phyloP scores from a whole-genome alignment of 139 green algal species.

The Picochlorum costavermella region DNA sequence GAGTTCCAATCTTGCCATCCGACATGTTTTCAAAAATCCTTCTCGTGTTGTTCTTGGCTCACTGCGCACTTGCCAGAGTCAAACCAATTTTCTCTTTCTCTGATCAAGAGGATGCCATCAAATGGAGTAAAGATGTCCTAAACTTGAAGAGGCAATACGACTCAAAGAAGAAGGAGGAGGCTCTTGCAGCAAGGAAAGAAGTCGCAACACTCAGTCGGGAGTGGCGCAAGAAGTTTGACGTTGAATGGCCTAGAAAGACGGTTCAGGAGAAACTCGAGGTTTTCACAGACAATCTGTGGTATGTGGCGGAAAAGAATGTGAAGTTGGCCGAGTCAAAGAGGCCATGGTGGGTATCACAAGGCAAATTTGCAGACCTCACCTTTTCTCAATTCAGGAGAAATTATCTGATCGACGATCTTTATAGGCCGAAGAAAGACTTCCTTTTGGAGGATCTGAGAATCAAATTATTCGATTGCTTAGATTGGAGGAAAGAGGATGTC shows the following conservation, averaged over 20 bases:
- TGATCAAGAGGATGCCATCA: not conserved
- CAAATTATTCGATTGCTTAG: not conserved
- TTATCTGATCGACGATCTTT: not conserved
- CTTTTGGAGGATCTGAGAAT: not conserved
- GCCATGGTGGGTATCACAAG: not conserved
- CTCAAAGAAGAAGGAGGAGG: not conserved
- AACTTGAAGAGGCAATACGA: not conserved
- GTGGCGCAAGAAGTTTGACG: not conserved
- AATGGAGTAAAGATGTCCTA: not conserved
- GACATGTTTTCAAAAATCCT: not conserved
- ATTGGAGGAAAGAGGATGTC: not conserved
- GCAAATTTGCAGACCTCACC: conserved; percentile 5
- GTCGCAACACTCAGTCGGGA: not conserved
- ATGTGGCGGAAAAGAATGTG: not conserved
- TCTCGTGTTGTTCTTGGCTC: not conserved
- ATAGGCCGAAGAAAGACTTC: not conserved
- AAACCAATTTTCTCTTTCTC: not conserved
- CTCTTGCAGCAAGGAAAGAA: not conserved
- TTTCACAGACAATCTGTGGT: conserved; percentile 2
- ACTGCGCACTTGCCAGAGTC: not conserved
- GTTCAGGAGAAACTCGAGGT: not conserved
- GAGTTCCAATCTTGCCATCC: no score
- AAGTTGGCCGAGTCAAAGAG: not conserved
- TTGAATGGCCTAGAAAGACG: not conserved
- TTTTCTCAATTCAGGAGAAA: not conserved